Base-by-base conservation (phyloP, 1,284 basidiomycete species). In the Cystobasidium pallidum region DNA sequence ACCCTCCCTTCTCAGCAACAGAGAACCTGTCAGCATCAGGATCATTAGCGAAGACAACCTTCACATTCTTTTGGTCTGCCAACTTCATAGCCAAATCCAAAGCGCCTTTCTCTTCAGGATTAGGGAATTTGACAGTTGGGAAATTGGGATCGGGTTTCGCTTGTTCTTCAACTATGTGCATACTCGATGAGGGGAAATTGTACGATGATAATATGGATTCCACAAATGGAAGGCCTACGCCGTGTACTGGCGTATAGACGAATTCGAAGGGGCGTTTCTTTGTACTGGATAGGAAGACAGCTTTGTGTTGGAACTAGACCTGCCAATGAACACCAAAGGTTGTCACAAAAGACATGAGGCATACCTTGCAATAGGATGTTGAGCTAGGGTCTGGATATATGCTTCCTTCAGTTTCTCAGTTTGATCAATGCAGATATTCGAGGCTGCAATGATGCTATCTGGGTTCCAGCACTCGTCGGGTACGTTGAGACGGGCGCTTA, bases 201-300 rank as follows among this genome's bases (percentile, higher is more conserved):
- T 87, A 87, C 1, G 81, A 74, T 51, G 82, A 79, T 74, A 92
- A 89, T 0, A 86, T 88, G 67, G 82, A 80, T 8, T 80, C 80
- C 51, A 87, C 84, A 75, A 89, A 88, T 2, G 82, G 80, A 79
- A 91, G 85, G 73, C 90, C 87, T 55, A 93, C 91, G 0, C 91
- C 91, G 76, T 93, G 91, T 89, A 93, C 88, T 0, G 91, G 89
- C 0, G 91, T 93, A 78, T 91, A 91, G 30, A 91, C 88, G 76
- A 92, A 88, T 71, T 82, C 84, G 72, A 86, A 66, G 0, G 77
- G 28, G 21, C 74, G 30, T 7, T 63, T 7, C 28, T 64, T 1
- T 67, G 45, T 36, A 10, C 62, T 64, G 32, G 30, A 13, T 36
- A 8, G 17, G 6, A 24, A 19, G 11, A 45, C n/a, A n/a, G n/a